Base-by-base conservation (phyloP, 2,329 filamentous ascomycete genomes). In the Talaromyces marneffei region DNA sequence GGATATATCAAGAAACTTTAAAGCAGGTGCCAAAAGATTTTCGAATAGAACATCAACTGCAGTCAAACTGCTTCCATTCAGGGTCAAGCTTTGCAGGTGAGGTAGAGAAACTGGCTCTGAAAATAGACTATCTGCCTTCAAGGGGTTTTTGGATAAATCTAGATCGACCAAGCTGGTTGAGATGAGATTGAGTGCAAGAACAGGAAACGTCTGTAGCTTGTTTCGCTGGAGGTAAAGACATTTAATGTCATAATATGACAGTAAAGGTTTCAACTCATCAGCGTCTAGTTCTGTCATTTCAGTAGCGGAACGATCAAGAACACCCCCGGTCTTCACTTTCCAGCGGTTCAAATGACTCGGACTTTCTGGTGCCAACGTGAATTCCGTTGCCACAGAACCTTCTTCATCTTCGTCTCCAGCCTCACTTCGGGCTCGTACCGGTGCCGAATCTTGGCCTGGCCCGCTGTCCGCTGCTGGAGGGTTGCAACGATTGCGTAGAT, bases 1-100 rank as follows among this genome's bases (percentile, higher is more conserved):
- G 25, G 89, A 91, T 7, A 95, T 81, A 70, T 97, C 90, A 1
- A 97, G 80, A 66, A 88, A 89, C 59, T 88, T 85, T 6, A 97
- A 81, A 6, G 77, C 80, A 0, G 92, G 91, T 0, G 92, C 91
- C n/a, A 83, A 80, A 4, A 97, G 82, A 65, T 85, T 79, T 4
- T 79, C 75, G 2, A 85, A 81, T 16, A 97, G 76, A 0, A 88
- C 85, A 1, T 83, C 80, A 9, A 97, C 77, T 2, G 85, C 85
- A 0, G 84, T 86, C 63, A 97, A 85, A 50, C 87, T 87, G 71
- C 94, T 93, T 25, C 84, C 84, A 46, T 85, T 81, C 23, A 97
- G 75, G 67, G 89, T 92, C 40, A 97, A 81, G 66, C 92, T 90
- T 66, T 86, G 87, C 10, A 97, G 82, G 2, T 83, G 85, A 0